Conservation (phyloP, 805 yeast genomes). For the Torulaspora maleeae region DNA sequence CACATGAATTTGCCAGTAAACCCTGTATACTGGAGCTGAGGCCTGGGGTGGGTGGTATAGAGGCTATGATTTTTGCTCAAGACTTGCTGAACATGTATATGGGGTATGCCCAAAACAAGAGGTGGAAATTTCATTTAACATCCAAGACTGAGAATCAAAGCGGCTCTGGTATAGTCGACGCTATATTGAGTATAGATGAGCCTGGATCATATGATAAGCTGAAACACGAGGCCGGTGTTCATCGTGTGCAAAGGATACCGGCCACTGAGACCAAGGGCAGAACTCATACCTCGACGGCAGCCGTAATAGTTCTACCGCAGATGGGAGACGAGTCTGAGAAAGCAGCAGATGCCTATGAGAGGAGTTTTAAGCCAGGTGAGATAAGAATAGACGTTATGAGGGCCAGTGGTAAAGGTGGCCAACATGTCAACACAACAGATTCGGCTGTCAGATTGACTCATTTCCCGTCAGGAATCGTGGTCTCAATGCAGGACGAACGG, state of each 20-base stretch:
- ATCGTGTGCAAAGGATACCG: slow-evolving; percentile 91
- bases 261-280: slow-evolving; percentile 91
- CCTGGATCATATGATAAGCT: slow-evolving; percentile 72
- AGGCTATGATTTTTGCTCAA: slow-evolving; percentile 80
- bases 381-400: slow-evolving; percentile 95
- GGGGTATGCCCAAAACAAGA: slow-evolving; percentile 56
- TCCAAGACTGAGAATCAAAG: slow-evolving; percentile 52
- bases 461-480: slow-evolving; percentile 83
- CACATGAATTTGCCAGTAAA: slow-evolving; percentile 67
- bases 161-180: slow-evolving; percentile 70
- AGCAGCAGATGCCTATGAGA: slow-evolving; percentile 49
- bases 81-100: slow-evolving; percentile 80
- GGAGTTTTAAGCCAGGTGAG: slow-evolving; percentile 79
- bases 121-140: slow-evolving; percentile 64
- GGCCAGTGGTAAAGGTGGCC: slow-evolving; percentile 96
- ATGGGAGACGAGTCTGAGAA: slow-evolving; percentile 53
- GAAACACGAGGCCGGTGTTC: slow-evolving; percentile 90
- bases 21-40: slow-evolving; percentile 79
- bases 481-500: slow-evolving; percentile 88
- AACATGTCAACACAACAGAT: slow-evolving; percentile 95
- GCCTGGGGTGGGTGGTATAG: slow-evolving; percentile 96
- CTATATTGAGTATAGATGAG: slow-evolving; percentile 65
- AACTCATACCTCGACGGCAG: slow-evolving; percentile 93
- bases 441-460: slow-evolving; percentile 94
- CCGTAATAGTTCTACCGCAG: slow-evolving; percentile 88